phyloP scores from a whole-genome alignment of 2,329 filamentous ascomycete genomes.

The Microdochium trichocladiopsis region DNA sequence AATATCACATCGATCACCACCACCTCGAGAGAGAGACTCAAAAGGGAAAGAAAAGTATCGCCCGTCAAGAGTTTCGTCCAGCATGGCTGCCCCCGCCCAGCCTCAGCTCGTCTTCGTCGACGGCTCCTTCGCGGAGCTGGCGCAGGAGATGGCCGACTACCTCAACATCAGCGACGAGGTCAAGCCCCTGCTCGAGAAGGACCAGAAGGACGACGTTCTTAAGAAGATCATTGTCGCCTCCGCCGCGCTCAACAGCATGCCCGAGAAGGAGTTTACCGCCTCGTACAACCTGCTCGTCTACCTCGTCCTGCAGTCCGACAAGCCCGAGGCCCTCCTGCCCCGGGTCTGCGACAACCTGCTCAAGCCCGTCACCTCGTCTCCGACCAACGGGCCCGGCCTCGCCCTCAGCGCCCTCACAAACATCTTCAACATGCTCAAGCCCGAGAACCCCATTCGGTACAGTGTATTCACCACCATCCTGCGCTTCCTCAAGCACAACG shows the following conservation, averaged over 20 bases:
- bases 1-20: background rate
- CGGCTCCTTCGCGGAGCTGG: slow-evolving; percentile 87
- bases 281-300: slow-evolving; percentile 97
- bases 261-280: slow-evolving; percentile 94
- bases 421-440: slow-evolving; percentile 87
- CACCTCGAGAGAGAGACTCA: background rate
- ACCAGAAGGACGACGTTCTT: slow-evolving; percentile 76
- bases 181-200: slow-evolving; percentile 61
- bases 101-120: slow-evolving; percentile 71
- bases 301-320: slow-evolving; percentile 79
- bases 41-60: background rate
- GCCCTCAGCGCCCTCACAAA: slow-evolving; percentile 88
- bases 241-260: slow-evolving; percentile 69
- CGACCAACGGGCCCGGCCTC: slow-evolving; percentile 75
- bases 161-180: slow-evolving; percentile 77
- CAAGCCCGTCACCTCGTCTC: slow-evolving; percentile 79
- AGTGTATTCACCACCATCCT: slow-evolving; percentile 88
- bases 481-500: slow-evolving; percentile 67
- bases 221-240: slow-evolving; percentile 84
- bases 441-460: slow-evolving; percentile 72
- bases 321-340: slow-evolving; percentile 79
- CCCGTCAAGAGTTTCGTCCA: slow-evolving; percentile 5
- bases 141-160: slow-evolving; percentile 91
- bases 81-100: slow-evolving; percentile 30
- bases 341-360: slow-evolving; percentile 84